A percentile compares a stretch with the other conserved stretches of the same genome.
These are phyloP conservation scores for Schrenkiella parvula DNA, from an alignment of 345 rosid genomes.

Conservation along the genomic window DNA sequence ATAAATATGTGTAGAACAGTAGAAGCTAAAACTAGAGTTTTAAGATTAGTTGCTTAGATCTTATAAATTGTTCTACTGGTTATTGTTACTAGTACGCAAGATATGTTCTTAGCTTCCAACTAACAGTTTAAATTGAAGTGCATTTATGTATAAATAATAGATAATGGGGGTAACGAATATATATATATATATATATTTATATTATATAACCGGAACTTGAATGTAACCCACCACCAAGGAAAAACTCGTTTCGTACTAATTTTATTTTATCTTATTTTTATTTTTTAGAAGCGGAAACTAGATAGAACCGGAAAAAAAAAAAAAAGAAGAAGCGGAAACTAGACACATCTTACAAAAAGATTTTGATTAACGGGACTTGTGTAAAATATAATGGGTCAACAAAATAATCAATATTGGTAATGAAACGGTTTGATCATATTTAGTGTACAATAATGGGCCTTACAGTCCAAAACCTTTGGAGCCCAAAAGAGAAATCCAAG, in stretches of 20 bases:
- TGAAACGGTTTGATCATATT: background rate
- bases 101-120: conserved; percentile 24
- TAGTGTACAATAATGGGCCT: background rate
- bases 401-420: background rate
- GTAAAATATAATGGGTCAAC: background rate
- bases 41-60: conserved; percentile 31
- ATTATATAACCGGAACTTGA: background rate
- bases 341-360: background rate
- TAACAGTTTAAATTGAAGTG: background rate
- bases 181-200: no score
- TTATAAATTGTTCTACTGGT: background rate
- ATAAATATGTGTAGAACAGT: background rate
- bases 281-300: background rate
- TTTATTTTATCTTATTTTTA: background rate
- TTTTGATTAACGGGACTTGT: background rate
- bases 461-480: background rate
- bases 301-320: background rate
- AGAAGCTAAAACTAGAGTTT: conserved; percentile 7
- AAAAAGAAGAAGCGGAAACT: background rate
- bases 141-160: background rate
- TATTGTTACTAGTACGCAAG: background rate
- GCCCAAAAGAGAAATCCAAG: background rate
- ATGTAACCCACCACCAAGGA: background rate
- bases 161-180: conserved; percentile 1
- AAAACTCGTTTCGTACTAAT: background rate